phyloP scores from a whole-genome alignment of 1,139 yeast species.

The Saccharomyces hybrid region DNA sequence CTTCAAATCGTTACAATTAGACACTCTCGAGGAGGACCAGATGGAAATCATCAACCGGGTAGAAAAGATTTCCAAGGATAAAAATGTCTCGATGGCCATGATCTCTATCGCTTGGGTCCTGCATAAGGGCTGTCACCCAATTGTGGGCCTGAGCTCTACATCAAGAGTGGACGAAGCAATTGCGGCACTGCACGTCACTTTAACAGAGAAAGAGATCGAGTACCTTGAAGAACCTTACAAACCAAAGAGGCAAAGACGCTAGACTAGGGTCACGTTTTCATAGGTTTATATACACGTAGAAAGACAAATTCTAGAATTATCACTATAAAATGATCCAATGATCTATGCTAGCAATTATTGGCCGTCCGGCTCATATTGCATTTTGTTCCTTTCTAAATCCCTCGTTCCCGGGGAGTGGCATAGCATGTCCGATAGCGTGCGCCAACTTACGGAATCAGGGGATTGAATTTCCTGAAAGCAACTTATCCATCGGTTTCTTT shows the following conservation, averaged over 20 bases:
- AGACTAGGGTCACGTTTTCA: neutral
- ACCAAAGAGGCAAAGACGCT: conserved; percentile 23
- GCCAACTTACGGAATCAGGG: neutral
- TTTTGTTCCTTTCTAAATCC: neutral
- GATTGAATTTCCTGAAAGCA: neutral
- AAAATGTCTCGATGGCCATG: conserved; percentile 43
- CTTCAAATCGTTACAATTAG: conserved; percentile 11
- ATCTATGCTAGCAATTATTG: no score
- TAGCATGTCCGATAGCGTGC: neutral
- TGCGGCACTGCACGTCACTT: conserved; percentile 37
- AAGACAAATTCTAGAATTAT: neutral
- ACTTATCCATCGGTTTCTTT: neutral
- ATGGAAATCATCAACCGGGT: conserved; percentile 42
- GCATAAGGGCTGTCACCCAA: conserved; percentile 44
- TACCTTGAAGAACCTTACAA: conserved; percentile 46
- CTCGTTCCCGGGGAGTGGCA: neutral
- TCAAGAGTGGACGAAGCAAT: conserved; percentile 50
- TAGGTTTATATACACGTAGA: neutral
- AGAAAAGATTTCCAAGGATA: conserved; percentile 43
- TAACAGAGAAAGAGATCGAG: conserved; percentile 41
- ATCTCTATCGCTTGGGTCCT: conserved; percentile 51
- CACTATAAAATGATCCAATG: neutral
- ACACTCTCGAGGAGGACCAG: conserved; percentile 25
- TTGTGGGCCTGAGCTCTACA: conserved; percentile 46
- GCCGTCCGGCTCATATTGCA: neutral